Conservation (phyloP, 2,329 filamentous ascomycete genomes). For the Kalmusia sp. region DNA sequence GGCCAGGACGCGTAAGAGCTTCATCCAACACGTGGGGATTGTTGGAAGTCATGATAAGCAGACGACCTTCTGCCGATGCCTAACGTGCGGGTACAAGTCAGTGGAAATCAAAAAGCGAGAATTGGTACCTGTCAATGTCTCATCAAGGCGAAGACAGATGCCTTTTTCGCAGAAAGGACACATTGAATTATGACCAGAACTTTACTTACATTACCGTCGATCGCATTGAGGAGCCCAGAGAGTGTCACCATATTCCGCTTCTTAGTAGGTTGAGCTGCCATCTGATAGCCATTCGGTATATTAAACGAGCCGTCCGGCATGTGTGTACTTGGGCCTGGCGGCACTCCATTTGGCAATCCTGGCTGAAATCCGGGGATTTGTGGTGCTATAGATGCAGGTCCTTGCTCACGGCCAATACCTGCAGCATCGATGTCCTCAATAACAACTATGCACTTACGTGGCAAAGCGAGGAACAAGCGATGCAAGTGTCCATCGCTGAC, state of each 20-base stretch:
- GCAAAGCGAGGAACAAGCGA: slow-evolving; percentile 41
- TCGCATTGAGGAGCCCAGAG: slow-evolving; percentile 29
- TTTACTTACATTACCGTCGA: slow-evolving; percentile 31
- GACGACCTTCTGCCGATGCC: slow-evolving; percentile 24
- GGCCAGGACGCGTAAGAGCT: slow-evolving; percentile 27
- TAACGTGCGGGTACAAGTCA: no score
- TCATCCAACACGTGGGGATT: slow-evolving; percentile 24
- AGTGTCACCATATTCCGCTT: slow-evolving; percentile 17
- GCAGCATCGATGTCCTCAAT: slow-evolving; percentile 52
- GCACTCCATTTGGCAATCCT: no score
- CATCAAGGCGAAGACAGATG: no score
- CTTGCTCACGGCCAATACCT: slow-evolving; percentile 35
- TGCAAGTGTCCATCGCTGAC: slow-evolving; percentile 40
- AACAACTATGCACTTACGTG: slow-evolving; percentile 47
- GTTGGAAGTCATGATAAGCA: slow-evolving; percentile 35
- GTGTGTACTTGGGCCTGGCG: not conserved
- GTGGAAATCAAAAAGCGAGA: no score
- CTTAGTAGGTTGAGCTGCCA: no score
- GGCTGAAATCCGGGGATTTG: no score
- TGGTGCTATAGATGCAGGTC: not conserved
- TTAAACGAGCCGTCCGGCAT: not conserved
- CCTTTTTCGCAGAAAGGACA: no score
- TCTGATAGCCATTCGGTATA: not conserved
- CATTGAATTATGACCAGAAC: no score
- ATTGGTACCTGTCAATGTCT: no score